Base-by-base conservation (phyloP, 495 filamentous ascomycete genomes). In the Parachaetomium inaequale region DNA sequence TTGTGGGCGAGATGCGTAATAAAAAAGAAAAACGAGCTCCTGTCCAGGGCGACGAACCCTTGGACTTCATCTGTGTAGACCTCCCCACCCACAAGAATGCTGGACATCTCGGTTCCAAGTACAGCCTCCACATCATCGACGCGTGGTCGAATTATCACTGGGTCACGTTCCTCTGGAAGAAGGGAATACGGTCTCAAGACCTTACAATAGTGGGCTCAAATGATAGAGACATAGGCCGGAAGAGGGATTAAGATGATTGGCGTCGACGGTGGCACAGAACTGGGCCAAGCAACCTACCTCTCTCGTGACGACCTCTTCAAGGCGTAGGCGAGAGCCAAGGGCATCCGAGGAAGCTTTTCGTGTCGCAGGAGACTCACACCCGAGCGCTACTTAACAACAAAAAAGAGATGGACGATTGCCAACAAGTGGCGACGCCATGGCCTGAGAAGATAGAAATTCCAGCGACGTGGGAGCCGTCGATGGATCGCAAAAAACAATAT, bases 51-150 rank as follows among this genome's bases (percentile, higher is more conserved):
- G 2, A 34, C 12, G 2, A 1, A n/a, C 50, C 50, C 2, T 19
- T 52, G 0, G 29, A 52, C 11, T 52, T 34, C 8, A 21, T 52
- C 14, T 28, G 50, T 14, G n/a, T 43, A 1, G 53, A 55, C 12
- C 4, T 55, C 7, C n/a, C 42, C 8, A 42, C 5, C 12, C 32
- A 40, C 53, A 6, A 10, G 10, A 3, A 15, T 11, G 7, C 53
- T 10, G 23, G 7, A 2, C 34, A 42, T 15, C 15, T 34, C 5
- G 50, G 50, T 1, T 55, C 26, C 53, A 17, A 14, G 2, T 55
- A 34, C n/a, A 52, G 50, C 28, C 4, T 55, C 34, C 38, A 55
- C 12, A 55, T 43, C 53, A 55, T 55, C 7, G 53, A 55, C 11
- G 32, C 19, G 17, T 28, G 34, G 21, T 43, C 32, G 2, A 55